These are phyloP conservation scores for Hymenotorrendiella dingleyae DNA, from an alignment of 2,329 filamentous ascomycete genomes.

Conservation along the genomic window DNA sequence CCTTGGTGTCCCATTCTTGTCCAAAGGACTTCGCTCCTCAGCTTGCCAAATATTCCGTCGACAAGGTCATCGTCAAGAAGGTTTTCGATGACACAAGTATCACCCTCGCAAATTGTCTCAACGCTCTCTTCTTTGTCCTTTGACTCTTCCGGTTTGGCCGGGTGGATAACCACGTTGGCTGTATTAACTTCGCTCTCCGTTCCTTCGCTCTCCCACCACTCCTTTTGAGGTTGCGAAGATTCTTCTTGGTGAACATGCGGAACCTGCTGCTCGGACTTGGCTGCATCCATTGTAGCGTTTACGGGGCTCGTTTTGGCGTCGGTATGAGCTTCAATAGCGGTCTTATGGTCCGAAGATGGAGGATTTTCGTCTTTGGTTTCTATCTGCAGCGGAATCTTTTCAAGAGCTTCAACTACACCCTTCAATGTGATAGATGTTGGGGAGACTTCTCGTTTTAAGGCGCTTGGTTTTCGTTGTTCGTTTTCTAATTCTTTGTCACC, in stretches of 20 bases:
- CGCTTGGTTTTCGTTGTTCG: neutral
- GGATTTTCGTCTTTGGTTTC: too few species aligned
- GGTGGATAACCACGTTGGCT: neutral
- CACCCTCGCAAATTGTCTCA: constrained; percentile 64
- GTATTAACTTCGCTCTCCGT: neutral
- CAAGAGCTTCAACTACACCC: constrained; percentile 12
- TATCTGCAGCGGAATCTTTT: constrained; percentile 1
- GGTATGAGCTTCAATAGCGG: too few species aligned
- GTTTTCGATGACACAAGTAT: constrained; percentile 68
- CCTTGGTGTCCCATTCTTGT: constrained; percentile 89
- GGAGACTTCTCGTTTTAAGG: constrained; percentile 8
- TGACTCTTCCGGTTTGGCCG: neutral
- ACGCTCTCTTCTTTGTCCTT: neutral
- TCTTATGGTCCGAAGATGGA: too few species aligned
- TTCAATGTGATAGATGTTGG: constrained; percentile 13
- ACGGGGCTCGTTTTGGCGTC: too few species aligned
- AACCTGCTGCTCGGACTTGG: too few species aligned
- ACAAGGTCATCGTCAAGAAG: constrained; percentile 55
- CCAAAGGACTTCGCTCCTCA: constrained; percentile 76
- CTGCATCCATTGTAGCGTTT: too few species aligned
- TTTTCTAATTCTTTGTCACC: constrained; percentile 6
- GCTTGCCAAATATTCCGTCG: constrained; percentile 58
- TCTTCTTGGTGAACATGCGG: too few species aligned
- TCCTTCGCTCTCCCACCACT: too few species aligned
- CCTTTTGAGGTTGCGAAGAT: too few species aligned